Evolutionary conservation across 2,329 filamentous ascomycete genomes (phyloP).

Genomic region (Sclerotinia spermophila): DNA sequence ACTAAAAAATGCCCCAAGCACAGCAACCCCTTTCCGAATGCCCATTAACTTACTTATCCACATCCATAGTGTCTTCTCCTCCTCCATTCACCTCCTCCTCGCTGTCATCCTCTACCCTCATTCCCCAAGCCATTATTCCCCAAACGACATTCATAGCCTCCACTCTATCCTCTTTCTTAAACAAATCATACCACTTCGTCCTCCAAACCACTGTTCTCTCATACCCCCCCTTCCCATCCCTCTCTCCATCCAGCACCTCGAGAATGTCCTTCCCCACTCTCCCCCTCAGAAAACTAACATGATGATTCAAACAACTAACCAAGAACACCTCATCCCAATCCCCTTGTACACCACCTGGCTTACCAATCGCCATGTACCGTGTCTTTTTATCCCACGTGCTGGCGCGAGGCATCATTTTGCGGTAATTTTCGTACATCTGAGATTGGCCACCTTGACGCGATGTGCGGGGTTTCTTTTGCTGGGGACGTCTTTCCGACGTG

Average conservation of each 20-base stretch:
- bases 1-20: neutral
- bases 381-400: conserved; percentile 59
- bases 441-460: conserved; percentile 38
- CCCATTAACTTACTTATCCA: conserved; percentile 12
- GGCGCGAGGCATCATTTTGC: conserved; percentile 56
- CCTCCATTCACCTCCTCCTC: neutral
- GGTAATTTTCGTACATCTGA: conserved; percentile 61
- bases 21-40: neutral
- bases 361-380: conserved; percentile 55
- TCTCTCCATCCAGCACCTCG: conserved; percentile 49
- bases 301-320: conserved; percentile 59
- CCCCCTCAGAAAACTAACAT: conserved; percentile 55
- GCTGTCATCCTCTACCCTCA: conserved; percentile 41
- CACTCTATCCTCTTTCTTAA: conserved; percentile 50
- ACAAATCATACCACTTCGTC: conserved; percentile 60
- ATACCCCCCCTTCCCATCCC: conserved; percentile 41
- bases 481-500: conserved; percentile 1
- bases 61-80: conserved; percentile 26
- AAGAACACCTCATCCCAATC: conserved; percentile 63
- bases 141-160: conserved; percentile 56
- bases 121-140: conserved; percentile 58
- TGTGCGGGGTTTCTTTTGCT: conserved; percentile 23
- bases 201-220: conserved; percentile 50
- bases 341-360: conserved; percentile 44
- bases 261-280: conserved; percentile 55